Base-by-base conservation (phyloP, 1,284 basidiomycete genomes). In the Pyrrhoderma noxium region DNA sequence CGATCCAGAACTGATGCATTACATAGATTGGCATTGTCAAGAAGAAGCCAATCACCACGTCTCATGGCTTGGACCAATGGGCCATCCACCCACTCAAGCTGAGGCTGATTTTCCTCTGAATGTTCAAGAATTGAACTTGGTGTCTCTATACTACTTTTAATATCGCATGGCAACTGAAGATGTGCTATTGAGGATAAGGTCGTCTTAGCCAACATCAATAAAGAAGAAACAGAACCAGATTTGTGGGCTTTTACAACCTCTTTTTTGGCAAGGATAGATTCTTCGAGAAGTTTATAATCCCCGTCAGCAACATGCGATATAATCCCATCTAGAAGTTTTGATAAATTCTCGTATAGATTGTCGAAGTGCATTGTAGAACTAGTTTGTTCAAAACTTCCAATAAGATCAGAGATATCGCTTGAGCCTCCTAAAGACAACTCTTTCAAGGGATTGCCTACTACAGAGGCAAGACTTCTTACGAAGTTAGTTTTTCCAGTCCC, bases 31-130 rank as follows among this genome's bases (percentile, higher is more conserved):
- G 96, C 94, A 56, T 87, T 87, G 58, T 97, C 92, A 49, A 99
- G 76, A 41, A 98, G 72, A 45, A 97, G 71, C 94, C 96, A 98
- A 58, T 85, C 75, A 1, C 97, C 96, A 19, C 76, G 70, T 63
- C 85, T 87, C 72, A 99, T 81, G 0, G 96, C 93, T 41, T 75
- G 76, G 23, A 98, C 75, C 16, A 99, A 74, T n/a, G 93, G 91
- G 1, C 96, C 96, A 63, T 99, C 95, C 8, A 93, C 76, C 96
- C 97, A 99, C 60, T 90, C 89, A 64, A 99, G 97, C 14, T 80
- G 77, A 16, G 86, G 84, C 14, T 47, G 23, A 13, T 18, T 25
- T 11, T 45, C 23, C 16, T 3, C 8, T 16, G 37, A 41, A 11
- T 18, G n/a, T 9, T 39, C 41, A 16, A 43, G 34, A 2, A 42